Base-by-base conservation (phyloP, 1,139 yeast genomes). In the Suhomyces terraborum region DNA sequence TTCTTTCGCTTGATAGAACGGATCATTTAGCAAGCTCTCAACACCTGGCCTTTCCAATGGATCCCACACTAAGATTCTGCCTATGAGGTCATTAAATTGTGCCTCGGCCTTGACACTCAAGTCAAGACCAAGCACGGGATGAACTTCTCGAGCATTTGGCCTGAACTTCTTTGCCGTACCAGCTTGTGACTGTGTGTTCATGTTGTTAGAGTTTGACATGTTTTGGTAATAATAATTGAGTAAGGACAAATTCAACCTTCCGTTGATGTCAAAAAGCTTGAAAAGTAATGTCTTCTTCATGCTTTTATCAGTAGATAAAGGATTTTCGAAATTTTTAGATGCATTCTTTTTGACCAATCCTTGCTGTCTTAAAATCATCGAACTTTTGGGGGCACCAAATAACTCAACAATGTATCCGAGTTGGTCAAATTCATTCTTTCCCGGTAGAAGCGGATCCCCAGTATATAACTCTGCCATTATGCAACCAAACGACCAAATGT, bases 61-160 rank as follows among this genome's bases (percentile, higher is more conserved):
- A 46, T 79, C 77, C 87, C 88, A 82, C 25, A 61, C 64, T 51
- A 82, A 68, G 26, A 72, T 67, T 42, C 63, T 67, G 43, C 58
- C 59, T 48, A 73, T 58, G 48, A 77, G 67, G 36, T 49, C 53
- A 8, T 60, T 27, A 38, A 69, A 65, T 38, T 50, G 46, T 25
- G 45, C 32, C 26, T 46, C 43, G 23, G 43, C 47, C 14, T 40
- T 43, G 12, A 45, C 50, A 13, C 53, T 62, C 35, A 51, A 49
- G 19, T 61, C 59, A 25, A 79, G 66, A 37, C 66, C 65, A 35
- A 82, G 70, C 20, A 61, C 53, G 0, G 67, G 58, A 31, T 78
- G 84, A 57, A 67, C 67, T 54, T 43, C 52, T 45, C 58, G 56
- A 26, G 69, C 59, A 47, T 64, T 54, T 18, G 61, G 48, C 52